Evolutionary conservation across 345 rosid genomes (phyloP), one percentile per base, ranked within the genome.

Genomic region (Toxicodendron radicans): DNA sequence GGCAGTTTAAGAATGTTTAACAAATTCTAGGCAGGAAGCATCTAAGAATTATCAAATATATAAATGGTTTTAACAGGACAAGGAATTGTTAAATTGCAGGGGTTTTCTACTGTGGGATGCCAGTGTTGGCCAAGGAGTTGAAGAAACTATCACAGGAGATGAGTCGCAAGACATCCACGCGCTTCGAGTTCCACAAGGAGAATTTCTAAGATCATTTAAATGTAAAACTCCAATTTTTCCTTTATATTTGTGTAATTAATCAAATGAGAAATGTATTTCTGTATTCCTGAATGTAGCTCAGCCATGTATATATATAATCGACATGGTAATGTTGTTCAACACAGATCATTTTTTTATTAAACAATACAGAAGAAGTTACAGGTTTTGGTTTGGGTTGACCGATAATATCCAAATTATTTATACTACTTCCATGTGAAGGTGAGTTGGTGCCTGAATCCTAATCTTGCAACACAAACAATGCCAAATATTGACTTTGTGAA

Each of bases 161-260:
- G 72, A 93, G 76, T 79, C 92, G 85, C 78, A 88, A 77, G 84
- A 93, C 96, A 81, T 79, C 89, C 23, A 91, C 99, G 2, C 75
- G 92, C 35, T 95, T 95, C 10, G 97, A 91, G 76, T 95, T 95
- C 78, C 99, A 93, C 85, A 93, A 95, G 74, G 99, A 95, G 81
- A 81, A 87, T 79, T 95, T 91, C 91, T 95, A 76, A 87, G 70
- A 61, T 56, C 65, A 62, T 62, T 61, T 23, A 38, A 14, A 52
- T 72, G 56, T 24, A 33, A n/a, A 60, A 66, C 53, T 18, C 24
- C 46, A 51, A 2, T 54, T 77, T 76, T 77, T 43, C n/a, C n/a
- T n/a, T n/a, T n/a, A n/a, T n/a, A 52, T 9, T 5, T 20, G 30
- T 83, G 80, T 81, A 72, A 56, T 76, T 68, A 75, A 66, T 69